Percentiles rank a stretch among this genome's conserved stretches.
Evolutionary conservation across 192 early-diverging fungal genomes (phyloP).

Genomic region (Rhizoclosmatium globosum): DNA sequence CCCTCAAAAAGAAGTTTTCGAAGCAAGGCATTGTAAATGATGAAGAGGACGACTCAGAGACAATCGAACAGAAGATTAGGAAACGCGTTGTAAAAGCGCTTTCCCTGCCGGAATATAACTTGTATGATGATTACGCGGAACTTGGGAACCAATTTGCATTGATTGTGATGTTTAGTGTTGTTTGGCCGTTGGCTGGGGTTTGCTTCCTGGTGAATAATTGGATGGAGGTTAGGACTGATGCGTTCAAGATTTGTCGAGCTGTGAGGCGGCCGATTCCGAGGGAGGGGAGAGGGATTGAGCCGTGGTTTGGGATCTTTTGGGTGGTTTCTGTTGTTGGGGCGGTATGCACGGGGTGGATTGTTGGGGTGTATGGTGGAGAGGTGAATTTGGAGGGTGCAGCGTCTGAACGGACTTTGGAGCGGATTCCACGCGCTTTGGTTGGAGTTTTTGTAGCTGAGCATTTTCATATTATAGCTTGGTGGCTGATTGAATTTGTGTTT

Average conservation of each 20-base stretch:
- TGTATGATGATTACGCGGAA: constrained; percentile 90
- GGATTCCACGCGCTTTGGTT: constrained; percentile 36
- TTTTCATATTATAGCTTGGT: background rate
- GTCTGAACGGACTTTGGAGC: background rate
- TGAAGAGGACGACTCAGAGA: background rate
- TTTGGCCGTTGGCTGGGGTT: constrained; percentile 87
- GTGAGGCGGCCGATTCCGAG: constrained; percentile 74
- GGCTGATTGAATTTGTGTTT: background rate
- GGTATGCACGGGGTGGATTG: constrained; percentile 8
- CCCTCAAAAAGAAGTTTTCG: too few species aligned
- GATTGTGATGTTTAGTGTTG: constrained; percentile 82
- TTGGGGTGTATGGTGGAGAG: too few species aligned
- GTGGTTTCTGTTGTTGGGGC: constrained; percentile 41
- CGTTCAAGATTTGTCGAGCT: constrained; percentile 82
- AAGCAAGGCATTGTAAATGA: too few species aligned
- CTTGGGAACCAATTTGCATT: constrained; percentile 95
- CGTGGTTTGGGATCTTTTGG: constrained; percentile 64
- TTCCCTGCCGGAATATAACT: constrained; percentile 76
- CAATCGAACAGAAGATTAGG: background rate
- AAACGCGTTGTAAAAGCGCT: constrained; percentile 60
- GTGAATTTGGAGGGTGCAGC: too few species aligned
- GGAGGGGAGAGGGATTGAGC: constrained; percentile 78
- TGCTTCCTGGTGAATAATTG: constrained; percentile 89
- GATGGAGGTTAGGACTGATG: constrained; percentile 90
- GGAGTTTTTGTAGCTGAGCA: constrained; percentile 34